phyloP scores from a whole-genome alignment of 495 filamentous ascomycete species.

The Penicillium ochrochloron region DNA sequence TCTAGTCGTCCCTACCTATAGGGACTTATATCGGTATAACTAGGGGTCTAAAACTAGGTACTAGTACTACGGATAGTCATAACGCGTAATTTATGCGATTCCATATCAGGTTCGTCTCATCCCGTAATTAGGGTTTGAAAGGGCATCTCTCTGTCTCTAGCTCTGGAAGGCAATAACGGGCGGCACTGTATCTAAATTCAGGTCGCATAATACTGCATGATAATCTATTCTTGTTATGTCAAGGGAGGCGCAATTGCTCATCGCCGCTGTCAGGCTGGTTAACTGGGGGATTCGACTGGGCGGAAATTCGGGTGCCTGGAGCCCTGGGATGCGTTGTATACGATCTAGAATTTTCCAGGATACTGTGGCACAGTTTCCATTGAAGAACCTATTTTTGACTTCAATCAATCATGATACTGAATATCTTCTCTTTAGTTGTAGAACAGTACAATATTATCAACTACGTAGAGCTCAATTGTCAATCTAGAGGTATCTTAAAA shows the following conservation, averaged over 20 bases:
- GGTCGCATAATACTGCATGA: neutral
- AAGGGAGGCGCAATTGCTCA: slow-evolving; percentile 6
- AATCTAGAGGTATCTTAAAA: neutral
- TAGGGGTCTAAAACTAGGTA: too few relatives aligned
- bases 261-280: neutral
- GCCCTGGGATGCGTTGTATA: neutral
- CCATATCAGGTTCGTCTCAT: too few relatives aligned
- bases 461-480: neutral
- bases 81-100: too few relatives aligned
- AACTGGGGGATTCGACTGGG: neutral
- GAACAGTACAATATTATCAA: neutral
- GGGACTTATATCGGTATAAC: too few relatives aligned
- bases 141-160: too few relatives aligned
- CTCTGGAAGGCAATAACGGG: too few relatives aligned
- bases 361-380: neutral
- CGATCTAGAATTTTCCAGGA: neutral
- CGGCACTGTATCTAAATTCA: neutral
- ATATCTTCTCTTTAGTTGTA: neutral
- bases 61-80: too few relatives aligned
- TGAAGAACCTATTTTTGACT: neutral
- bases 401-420: neutral
- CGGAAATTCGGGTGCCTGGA: slow-evolving; percentile 15
- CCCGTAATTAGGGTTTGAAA: too few relatives aligned
- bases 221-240: neutral
- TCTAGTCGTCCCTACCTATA: too few relatives aligned